These are phyloP conservation scores for Sarocladium kiliense DNA, from an alignment of 2,329 filamentous ascomycete species.

Conservation along the genomic window DNA sequence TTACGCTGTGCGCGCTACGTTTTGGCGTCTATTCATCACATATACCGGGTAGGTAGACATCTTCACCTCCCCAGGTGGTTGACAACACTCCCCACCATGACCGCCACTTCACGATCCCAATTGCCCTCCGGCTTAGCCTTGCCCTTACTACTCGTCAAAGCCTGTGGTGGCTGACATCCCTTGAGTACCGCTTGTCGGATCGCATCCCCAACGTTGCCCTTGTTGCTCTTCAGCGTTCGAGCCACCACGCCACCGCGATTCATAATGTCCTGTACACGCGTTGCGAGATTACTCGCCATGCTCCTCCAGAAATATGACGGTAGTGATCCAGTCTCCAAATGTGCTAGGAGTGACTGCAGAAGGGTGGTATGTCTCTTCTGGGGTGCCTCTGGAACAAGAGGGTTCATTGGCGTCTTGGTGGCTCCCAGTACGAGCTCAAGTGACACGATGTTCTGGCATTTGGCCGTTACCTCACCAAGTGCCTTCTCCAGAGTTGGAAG, in stretches of 20 bases:
- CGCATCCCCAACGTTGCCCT: conserved; percentile 67
- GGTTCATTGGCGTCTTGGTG: conserved; percentile 64
- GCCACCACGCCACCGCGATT: conserved; percentile 78
- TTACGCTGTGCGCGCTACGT: too few species aligned
- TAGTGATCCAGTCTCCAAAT: conserved; percentile 83
- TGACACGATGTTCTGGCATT: conserved; percentile 89
- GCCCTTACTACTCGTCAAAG: conserved; percentile 35
- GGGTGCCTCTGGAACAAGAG: conserved; percentile 49
- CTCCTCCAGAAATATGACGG: conserved; percentile 92
- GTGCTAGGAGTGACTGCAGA: conserved; percentile 64
- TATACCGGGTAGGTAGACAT: not conserved
- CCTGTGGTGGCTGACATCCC: conserved; percentile 65
- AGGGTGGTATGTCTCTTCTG: conserved; percentile 33
- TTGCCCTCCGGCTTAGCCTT: conserved; percentile 42
- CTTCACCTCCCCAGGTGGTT: conserved; percentile 39
- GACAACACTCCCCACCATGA: conserved; percentile 86
- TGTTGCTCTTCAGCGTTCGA: conserved; percentile 72
- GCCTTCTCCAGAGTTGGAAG: conserved; percentile 79
- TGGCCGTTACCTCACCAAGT: conserved; percentile 71
- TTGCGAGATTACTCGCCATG: conserved; percentile 70
- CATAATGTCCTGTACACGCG: conserved; percentile 79
- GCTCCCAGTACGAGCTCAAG: conserved; percentile 71
- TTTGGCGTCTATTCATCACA: too few species aligned
- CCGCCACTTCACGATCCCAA: conserved; percentile 89
- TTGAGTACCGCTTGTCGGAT: conserved; percentile 78